Evolutionary conservation across 805 yeast species (phyloP).

Genomic region (Ogataea philodendri): DNA sequence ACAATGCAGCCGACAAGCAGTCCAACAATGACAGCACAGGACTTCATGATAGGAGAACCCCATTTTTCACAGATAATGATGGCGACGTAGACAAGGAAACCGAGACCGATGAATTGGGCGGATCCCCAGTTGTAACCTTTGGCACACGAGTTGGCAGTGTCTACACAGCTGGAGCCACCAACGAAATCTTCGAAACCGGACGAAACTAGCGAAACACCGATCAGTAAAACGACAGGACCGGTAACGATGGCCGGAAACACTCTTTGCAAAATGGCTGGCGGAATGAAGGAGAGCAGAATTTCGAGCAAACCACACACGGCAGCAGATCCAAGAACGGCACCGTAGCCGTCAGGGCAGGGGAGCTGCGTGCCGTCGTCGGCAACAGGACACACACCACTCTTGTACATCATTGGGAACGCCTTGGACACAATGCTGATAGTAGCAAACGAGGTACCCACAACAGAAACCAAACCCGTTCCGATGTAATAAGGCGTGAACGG

Average conservation of each 20-base stretch:
- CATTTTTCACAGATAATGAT: constrained; percentile 78
- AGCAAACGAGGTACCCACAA: constrained; percentile 89
- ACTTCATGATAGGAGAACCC: constrained; percentile 93
- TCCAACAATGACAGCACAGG: constrained; percentile 89
- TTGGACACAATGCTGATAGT: constrained; percentile 77
- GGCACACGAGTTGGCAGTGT: constrained; percentile 44
- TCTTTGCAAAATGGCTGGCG: constrained; percentile 66
- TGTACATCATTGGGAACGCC: constrained; percentile 80
- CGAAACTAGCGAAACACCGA: constrained; percentile 67
- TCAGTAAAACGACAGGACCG: constrained; percentile 86
- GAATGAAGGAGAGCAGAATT: constrained; percentile 70
- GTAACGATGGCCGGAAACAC: constrained; percentile 88
- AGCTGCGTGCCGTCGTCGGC: constrained; percentile 62
- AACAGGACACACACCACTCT: constrained; percentile 61
- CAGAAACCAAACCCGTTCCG: constrained; percentile 87
- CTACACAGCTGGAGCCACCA: constrained; percentile 72
- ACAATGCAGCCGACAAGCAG: constrained; percentile 85
- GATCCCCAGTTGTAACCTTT: constrained; percentile 71
- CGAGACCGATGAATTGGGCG: constrained; percentile 82
- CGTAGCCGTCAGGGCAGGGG: constrained; percentile 90
- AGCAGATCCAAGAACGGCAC: constrained; percentile 82
- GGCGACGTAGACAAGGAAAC: constrained; percentile 73
- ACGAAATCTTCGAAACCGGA: constrained; percentile 82
- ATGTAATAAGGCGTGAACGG: constrained; percentile 69
- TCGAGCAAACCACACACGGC: constrained; percentile 73